Conservation (phyloP, 2,329 filamentous ascomycete species). For the Tolypocladium guangdongense region DNA sequence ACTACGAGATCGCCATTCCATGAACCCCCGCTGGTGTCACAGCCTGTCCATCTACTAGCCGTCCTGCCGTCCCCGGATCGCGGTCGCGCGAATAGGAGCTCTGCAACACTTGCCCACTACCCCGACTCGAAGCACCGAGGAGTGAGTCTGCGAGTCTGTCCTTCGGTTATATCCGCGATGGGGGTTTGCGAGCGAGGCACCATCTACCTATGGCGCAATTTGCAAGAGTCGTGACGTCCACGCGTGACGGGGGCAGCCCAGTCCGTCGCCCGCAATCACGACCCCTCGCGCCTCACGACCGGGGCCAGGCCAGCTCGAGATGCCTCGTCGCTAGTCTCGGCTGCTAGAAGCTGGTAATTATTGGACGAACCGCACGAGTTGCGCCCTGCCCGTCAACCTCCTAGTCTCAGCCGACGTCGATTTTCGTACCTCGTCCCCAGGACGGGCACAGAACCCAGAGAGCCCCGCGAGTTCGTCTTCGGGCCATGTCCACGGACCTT, state of each 20-base stretch:
- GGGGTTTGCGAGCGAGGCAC: not conserved
- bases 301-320: not conserved
- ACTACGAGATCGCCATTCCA: no score
- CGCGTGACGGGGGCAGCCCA: not conserved
- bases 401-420: not conserved
- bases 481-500: not conserved
- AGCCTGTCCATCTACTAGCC: not conserved
- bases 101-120: no score
- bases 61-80: not conserved
- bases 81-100: not conserved
- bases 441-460: not conserved
- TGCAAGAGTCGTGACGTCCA: not conserved
- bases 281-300: not conserved
- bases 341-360: not conserved
- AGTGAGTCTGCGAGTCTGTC: not conserved
- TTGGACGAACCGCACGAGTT: not conserved
- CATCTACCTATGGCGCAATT: not conserved
- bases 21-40: no score
- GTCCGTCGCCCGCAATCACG: not conserved
- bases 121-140: no score
- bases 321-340: not conserved
- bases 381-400: not conserved
- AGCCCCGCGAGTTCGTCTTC: not conserved
- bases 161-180: not conserved
- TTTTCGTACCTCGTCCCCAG: not conserved